Conservation (phyloP, 441 rosid species). For the Geranium incanum region DNA sequence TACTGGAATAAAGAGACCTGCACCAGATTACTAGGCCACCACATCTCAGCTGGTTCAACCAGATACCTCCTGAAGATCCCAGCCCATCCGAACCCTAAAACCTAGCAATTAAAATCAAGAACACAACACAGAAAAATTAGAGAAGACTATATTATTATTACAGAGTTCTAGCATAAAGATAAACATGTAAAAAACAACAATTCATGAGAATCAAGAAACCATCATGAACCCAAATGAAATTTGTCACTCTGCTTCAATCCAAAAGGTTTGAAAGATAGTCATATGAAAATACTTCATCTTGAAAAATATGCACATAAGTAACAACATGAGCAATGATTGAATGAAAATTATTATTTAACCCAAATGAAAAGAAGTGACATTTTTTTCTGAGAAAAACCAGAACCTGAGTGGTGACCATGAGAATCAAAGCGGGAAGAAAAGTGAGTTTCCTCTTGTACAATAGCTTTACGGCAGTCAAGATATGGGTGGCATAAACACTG, state of each 20-base stretch:
- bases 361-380: background rate
- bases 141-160: background rate
- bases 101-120: constrained; percentile 30
- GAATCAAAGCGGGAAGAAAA: background rate
- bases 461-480: constrained; percentile 4
- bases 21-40: constrained; percentile 86
- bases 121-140: background rate
- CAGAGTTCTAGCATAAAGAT: background rate
- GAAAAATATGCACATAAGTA: background rate
- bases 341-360: too few relatives aligned
- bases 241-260: too few relatives aligned
- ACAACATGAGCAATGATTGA: too few relatives aligned
- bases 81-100: constrained; percentile 87
- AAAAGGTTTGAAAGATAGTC: too few relatives aligned
- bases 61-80: constrained; percentile 76
- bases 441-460: constrained; percentile 7
- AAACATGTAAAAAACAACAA: background rate
- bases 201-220: background rate
- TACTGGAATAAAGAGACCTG: constrained; percentile 79
- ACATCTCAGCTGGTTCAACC: constrained; percentile 90
- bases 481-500: constrained; percentile 59
- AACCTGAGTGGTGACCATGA: constrained; percentile 6
- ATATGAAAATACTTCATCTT: too few relatives aligned
- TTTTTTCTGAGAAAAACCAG: background rate
- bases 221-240: background rate